These are phyloP conservation scores for Vigna trinervia DNA, from an alignment of 306 rosid genomes.

Conservation along the genomic window DNA sequence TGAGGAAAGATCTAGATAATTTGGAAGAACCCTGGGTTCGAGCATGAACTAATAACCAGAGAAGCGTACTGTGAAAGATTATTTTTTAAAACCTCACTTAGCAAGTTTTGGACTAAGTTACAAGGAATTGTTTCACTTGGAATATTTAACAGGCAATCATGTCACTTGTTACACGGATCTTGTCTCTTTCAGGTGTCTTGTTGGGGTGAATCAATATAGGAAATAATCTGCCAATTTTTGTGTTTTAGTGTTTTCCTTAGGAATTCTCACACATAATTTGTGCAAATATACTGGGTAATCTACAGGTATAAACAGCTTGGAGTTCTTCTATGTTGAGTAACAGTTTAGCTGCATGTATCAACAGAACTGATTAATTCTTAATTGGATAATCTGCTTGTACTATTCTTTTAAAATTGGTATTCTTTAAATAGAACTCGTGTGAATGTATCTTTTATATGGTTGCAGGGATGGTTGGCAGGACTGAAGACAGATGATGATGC, in stretches of 20 bases:
- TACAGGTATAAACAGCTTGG: not conserved
- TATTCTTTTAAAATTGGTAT: slow-evolving; percentile 23
- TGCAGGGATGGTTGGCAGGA: slow-evolving; percentile 99
- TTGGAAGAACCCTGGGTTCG: not conserved
- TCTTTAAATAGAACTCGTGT: slow-evolving; percentile 41
- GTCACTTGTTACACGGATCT: not conserved
- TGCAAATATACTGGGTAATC: not conserved
- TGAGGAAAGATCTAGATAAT: not conserved
- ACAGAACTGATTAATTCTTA: not conserved
- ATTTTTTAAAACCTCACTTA: not conserved
- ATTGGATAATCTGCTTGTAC: not conserved
- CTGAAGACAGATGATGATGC: slow-evolving; percentile 84
- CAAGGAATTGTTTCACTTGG: not conserved
- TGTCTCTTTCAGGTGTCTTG: not conserved
- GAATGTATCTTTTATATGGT: slow-evolving; percentile 46
- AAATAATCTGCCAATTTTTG: too few relatives aligned
- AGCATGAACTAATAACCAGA: not conserved
- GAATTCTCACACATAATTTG: too few relatives aligned
- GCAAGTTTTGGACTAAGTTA: not conserved
- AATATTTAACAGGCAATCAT: not conserved
- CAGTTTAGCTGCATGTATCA: not conserved
- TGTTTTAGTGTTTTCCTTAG: not conserved
- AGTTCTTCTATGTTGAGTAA: not conserved
- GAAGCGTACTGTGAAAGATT: not conserved
- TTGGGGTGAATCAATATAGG: not conserved